Base-by-base conservation (phyloP, 2,329 filamentous ascomycete species). In the Aspergillus sojae region DNA sequence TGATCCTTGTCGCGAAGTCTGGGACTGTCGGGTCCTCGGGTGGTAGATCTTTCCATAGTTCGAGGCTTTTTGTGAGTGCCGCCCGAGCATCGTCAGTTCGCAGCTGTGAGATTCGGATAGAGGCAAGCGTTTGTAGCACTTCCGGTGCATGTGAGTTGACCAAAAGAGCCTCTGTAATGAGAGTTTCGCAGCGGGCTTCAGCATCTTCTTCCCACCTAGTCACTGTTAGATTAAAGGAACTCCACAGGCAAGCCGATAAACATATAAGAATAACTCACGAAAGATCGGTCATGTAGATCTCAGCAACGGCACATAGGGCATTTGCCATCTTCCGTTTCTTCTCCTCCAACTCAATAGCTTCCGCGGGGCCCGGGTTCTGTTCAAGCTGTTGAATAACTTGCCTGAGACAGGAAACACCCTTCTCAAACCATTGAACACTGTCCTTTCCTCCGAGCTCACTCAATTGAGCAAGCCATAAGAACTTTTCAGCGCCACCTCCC, bases 241-340 rank as follows among this genome's bases (percentile, higher is more conserved):
- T 52, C 32, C 21, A 19, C 26, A 60, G 16, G 5, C 16, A 23
- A 43, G 39, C 7, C 9, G 14, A 19, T 23, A 26, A 67, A 67
- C 19, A 12, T 19, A 52, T 4, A 23, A 19, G 16, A 16, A 34
- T 5, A 52, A 80, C 81, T 77, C 87, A 95, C 72, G 91, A 95
- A 71, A 98, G 81, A 81, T 99, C 95, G 12, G 95, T 99, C 95
- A 99, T 99, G 83, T 97, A 99, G 57, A 99, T 93, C 81, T 99
- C 95, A 7, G 92, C 89, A 65, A 98, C 92, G 32, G 92, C 93
- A 79, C 96, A 99, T 41, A 99, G 85, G n/a, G 94, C 92, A 70
- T 93, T 93, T 2, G 93, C 92, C 41, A 98, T 84, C 79, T 95
- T 95, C 68, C 85, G 84, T 76, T 90, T 90, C 82, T 92, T 92